Conservation (phyloP, 179 eudicot species). For the Spinacia oleracea region DNA sequence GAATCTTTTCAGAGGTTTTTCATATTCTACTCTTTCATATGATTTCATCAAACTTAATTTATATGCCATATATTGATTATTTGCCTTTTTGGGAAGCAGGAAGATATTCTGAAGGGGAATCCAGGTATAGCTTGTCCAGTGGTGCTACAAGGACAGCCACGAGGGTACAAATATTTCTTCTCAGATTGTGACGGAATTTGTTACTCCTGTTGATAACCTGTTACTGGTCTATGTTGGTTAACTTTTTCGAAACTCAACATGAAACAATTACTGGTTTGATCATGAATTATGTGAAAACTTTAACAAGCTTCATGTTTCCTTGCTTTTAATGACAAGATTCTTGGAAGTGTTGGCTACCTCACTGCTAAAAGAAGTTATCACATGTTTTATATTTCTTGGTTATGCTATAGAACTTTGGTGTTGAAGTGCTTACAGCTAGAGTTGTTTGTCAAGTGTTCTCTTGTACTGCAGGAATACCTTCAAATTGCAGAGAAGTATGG, state of each 20-base stretch:
- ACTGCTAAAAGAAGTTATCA: background rate
- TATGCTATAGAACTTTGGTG: background rate
- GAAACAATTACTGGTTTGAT: background rate
- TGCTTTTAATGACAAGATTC: background rate
- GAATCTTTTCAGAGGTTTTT: slow-evolving; percentile 71
- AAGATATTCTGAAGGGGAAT: slow-evolving; percentile 89
- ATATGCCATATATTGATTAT: background rate
- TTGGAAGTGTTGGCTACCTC: background rate
- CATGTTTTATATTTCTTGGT: slow-evolving; percentile 3
- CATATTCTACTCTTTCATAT: slow-evolving; percentile 7
- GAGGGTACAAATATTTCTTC: slow-evolving; percentile 38
- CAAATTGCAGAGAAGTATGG: slow-evolving; percentile 64
- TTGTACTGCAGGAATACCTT: slow-evolving; percentile 66
- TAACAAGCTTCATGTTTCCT: too few relatives aligned
- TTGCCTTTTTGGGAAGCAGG: slow-evolving; percentile 45
- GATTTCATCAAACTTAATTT: background rate
- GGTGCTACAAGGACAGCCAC: slow-evolving; percentile 46
- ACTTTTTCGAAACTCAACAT: background rate
- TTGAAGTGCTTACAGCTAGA: background rate
- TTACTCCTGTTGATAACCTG: background rate
- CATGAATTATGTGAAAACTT: background rate
- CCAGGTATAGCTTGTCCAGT: slow-evolving; percentile 74
- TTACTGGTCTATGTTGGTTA: background rate
- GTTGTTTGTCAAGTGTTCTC: background rate
- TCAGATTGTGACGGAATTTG: background rate